Percentiles rank a stretch among this genome's conserved stretches.
These are phyloP conservation scores for Thinopyrum elongatum DNA, from an alignment of 176 grass and related monocot genomes.

Conservation along the genomic window DNA sequence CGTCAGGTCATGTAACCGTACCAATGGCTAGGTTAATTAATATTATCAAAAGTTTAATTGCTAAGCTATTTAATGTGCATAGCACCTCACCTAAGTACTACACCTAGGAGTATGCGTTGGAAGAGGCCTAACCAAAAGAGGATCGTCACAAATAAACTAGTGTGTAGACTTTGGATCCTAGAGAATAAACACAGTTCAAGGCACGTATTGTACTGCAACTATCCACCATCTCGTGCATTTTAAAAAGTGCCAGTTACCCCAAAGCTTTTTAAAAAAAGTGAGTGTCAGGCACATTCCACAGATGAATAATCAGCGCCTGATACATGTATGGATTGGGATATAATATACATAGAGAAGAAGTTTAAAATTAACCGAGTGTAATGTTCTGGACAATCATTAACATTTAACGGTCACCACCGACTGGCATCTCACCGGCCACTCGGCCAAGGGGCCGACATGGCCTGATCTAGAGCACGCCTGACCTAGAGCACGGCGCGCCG, in stretches of 20 bases:
- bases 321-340: too few species aligned
- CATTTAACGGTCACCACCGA: too few species aligned
- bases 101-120: too few species aligned
- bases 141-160: neutral
- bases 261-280: too few species aligned
- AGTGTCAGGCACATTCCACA: neutral
- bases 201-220: constrained; percentile 26
- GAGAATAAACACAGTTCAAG: constrained; percentile 22
- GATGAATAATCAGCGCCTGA: neutral
- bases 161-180: constrained; percentile 20
- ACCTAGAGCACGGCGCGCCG: too few species aligned
- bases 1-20: neutral
- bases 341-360: neutral
- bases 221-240: neutral
- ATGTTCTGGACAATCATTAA: neutral
- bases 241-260: neutral
- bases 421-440: too few species aligned
- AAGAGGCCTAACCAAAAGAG: neutral
- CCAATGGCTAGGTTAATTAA: too few species aligned
- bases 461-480: too few species aligned
- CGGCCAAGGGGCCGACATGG: too few species aligned
- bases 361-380: constrained; percentile 23
- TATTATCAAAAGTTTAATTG: neutral
- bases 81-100: too few species aligned
- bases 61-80: too few species aligned